phyloP scores from a whole-genome alignment of 352 stramenopile genomes.

The Thalassiosira livingstoniorum region DNA sequence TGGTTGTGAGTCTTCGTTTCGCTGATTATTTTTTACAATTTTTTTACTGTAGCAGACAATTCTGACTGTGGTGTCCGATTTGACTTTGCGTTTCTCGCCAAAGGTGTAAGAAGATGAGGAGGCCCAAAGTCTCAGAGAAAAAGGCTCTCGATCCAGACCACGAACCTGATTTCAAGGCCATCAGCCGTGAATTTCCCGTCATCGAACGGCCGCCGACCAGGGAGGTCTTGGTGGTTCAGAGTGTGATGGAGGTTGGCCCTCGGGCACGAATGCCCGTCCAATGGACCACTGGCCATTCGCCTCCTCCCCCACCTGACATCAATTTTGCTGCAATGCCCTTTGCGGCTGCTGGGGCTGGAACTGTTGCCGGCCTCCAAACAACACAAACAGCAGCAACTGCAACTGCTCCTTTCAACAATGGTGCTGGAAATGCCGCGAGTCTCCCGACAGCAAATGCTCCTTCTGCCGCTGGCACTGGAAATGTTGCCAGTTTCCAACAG shows the following conservation, averaged over 20 bases:
- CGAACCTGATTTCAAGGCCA: constrained; percentile 76
- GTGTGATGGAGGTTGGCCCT: constrained; percentile 68
- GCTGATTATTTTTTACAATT: too few species aligned
- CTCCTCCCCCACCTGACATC: not conserved
- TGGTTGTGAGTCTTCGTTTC: not conserved
- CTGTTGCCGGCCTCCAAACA: not conserved
- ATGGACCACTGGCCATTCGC: constrained; percentile 7
- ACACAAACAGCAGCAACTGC: too few species aligned
- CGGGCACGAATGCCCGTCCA: constrained; percentile 67
- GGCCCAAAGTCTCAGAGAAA: constrained; percentile 72
- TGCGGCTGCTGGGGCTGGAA: not conserved
- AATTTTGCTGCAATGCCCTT: too few species aligned
- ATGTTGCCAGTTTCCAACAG: too few species aligned
- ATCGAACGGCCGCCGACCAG: constrained; percentile 54
- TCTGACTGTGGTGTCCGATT: too few species aligned
- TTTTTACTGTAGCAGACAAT: too few species aligned
- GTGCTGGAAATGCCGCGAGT: not conserved
- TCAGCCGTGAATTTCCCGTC: constrained; percentile 62
- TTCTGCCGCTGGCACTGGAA: not conserved
- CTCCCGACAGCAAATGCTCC: not conserved
- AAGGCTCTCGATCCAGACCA: constrained; percentile 61
- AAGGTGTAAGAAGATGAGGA: constrained; percentile 73
- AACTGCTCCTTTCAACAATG: not conserved
- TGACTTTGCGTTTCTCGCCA: too few species aligned
- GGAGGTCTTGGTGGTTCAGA: constrained; percentile 70